These are phyloP conservation scores for Pythium sp. DNA, from an alignment of 352 stramenopile species.

Conservation along the genomic window DNA sequence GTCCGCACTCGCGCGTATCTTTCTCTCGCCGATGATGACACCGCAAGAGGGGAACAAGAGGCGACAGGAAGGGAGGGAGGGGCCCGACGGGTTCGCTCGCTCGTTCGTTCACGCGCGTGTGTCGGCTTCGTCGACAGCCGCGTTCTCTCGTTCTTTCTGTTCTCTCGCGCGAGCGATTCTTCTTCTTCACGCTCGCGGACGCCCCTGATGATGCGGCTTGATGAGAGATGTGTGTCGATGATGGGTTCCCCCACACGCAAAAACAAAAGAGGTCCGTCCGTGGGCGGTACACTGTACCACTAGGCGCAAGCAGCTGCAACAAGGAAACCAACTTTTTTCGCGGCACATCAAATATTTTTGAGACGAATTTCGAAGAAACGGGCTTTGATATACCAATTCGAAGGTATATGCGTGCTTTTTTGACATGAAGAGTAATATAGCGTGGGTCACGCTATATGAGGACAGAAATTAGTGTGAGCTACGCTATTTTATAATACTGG, in stretches of 20 bases:
- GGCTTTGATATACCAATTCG: neutral
- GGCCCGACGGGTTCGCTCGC: neutral
- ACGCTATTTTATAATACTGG: neutral
- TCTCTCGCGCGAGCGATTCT: constrained; percentile 4
- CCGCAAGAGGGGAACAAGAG: neutral
- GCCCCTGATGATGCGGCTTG: constrained; percentile 8
- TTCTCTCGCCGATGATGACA: neutral
- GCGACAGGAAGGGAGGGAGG: neutral
- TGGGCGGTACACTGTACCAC: constrained; percentile 1
- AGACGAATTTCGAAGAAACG: neutral
- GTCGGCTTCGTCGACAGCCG: neutral
- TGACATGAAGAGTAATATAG: neutral
- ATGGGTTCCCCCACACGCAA: constrained; percentile 6
- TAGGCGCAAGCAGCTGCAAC: neutral
- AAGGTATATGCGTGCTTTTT: neutral
- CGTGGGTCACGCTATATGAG: neutral
- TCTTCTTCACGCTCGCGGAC: neutral
- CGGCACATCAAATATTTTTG: neutral
- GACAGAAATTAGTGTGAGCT: neutral
- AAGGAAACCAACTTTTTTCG: constrained; percentile 2
- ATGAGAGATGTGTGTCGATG: constrained; percentile 7
- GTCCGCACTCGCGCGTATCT: constrained; percentile 7
- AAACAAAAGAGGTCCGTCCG: constrained; percentile 3
- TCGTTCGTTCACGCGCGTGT: neutral
- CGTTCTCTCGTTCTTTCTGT: constrained; percentile 6